phyloP scores from a whole-genome alignment of 2,329 filamentous ascomycete species.

The Hymenoscyphus linearis region DNA sequence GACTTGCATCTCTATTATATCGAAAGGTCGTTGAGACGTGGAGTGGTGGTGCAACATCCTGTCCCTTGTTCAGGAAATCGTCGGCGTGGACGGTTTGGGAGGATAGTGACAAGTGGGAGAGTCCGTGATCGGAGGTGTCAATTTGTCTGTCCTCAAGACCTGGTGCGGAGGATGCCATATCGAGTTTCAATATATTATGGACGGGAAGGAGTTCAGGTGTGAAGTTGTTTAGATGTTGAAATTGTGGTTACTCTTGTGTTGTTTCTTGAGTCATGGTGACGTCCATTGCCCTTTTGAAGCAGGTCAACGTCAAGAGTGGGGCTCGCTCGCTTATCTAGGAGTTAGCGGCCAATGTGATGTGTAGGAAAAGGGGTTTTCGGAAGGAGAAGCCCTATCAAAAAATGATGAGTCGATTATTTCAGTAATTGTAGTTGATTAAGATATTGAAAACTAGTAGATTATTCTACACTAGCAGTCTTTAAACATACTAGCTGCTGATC shows the following conservation, averaged over 20 bases:
- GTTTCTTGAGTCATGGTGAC: neutral
- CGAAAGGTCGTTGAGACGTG: conserved; percentile 91
- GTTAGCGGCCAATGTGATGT: neutral
- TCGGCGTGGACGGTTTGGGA: conserved; percentile 79
- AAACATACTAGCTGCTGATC: neutral
- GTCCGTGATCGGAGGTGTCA: conserved; percentile 10
- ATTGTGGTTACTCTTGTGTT: neutral
- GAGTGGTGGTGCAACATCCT: conserved; percentile 81
- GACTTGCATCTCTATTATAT: conserved; percentile 66
- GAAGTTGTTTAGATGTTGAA: neutral
- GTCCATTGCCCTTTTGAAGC: neutral
- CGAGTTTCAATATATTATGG: no score
- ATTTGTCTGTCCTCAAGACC: conserved; percentile 15
- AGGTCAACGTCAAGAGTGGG: neutral
- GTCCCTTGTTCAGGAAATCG: conserved; percentile 65
- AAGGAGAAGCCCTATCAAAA: neutral
- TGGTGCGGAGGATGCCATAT: conserved; percentile 18
- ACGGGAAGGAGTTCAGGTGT: neutral
- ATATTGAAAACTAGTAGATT: neutral
- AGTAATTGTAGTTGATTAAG: neutral
- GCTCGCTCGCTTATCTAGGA: neutral
- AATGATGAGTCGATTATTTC: neutral
- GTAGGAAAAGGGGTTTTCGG: neutral
- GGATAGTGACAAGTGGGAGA: conserved; percentile 47
- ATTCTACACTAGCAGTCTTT: neutral